Base-by-base conservation (phyloP, 177 flowering plant species). In the Vitis hybrid region DNA sequence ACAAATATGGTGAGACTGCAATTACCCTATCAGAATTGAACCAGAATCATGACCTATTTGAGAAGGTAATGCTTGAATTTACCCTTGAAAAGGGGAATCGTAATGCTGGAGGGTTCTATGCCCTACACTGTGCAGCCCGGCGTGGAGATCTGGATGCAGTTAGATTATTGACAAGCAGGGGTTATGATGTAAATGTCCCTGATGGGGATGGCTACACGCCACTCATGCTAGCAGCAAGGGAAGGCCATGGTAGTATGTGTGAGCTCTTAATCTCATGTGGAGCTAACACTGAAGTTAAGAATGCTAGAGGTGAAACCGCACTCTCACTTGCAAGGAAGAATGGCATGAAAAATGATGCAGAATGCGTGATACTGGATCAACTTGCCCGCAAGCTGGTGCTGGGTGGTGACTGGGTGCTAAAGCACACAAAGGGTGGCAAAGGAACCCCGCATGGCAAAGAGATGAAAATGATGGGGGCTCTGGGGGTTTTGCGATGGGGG, bases 221-320 rank as follows among this genome's bases (percentile, higher is more conserved):
- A 48, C 86, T 91, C 15, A 91, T 91, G 96, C 57, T 84, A 56
- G 93, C 93, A 19, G 96, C 96, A 8, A 89, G 74, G 68, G 91
- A 85, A 75, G 89, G 87, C 62, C 82, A 86, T 74, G 84, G 77
- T n/a, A 50, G 73, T 32, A 80, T 85, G 57, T 91, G 93, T 63
- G 66, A 76, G 67, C 81, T 84, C 10, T 62, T 89, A 72, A 80
- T 89, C 64, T 82, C 83, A 27, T 64, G 51, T 3, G 91, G 91
- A 3, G 89, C 90, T 21, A 18, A 68, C 10, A 81, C 84, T 21
- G 74, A 78, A 1, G 13, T 67, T 1, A 81, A 74, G 64, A 88
- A 78, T 50, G 66, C 77, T 0, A 82, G 66, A 66, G 93, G 88
- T 3, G 90, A 86, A 80, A 82, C 91, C 7, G 88, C 91, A 3